Conservation (phyloP, 306 rosid species). For the Rosa persica region DNA sequence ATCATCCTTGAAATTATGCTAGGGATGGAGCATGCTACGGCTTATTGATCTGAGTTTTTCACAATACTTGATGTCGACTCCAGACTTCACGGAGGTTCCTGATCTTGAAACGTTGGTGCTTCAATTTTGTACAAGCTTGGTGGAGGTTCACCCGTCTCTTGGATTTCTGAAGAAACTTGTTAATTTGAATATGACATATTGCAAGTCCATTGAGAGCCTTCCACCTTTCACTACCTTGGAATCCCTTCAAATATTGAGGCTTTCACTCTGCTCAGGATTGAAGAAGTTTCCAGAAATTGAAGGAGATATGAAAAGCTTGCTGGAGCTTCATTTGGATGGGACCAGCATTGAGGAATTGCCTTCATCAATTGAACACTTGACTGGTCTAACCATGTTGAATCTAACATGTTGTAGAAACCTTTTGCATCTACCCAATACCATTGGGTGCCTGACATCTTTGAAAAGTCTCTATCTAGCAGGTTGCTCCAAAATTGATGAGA, state of each 20-base stretch:
- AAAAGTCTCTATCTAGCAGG: slow-evolving; percentile 16
- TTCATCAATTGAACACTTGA: background rate
- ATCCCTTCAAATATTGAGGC: background rate
- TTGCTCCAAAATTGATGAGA: slow-evolving; percentile 13
- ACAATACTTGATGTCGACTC: background rate
- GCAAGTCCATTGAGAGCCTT: background rate
- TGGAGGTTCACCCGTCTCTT: slow-evolving; percentile 20
- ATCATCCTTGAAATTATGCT: background rate
- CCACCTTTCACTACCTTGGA: background rate
- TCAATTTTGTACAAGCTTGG: slow-evolving; percentile 6
- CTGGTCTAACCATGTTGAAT: slow-evolving; percentile 11
- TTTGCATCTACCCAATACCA: slow-evolving; percentile 10
- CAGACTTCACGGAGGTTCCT: background rate
- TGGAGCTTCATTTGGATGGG: background rate
- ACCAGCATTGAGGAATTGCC: background rate
- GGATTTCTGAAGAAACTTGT: background rate
- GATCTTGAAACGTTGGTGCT: slow-evolving; percentile 14
- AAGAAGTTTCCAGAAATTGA: background rate
- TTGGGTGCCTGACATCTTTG: slow-evolving; percentile 19
- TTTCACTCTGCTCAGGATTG: slow-evolving; percentile 21
- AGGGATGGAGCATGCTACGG: background rate
- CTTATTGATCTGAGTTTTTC: background rate
- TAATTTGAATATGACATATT: background rate
- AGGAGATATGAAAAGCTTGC: background rate
- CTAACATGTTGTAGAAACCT: slow-evolving; percentile 18